Evolutionary conservation across 179 eudicot genomes (phyloP), one percentile per base, ranked within the genome.

Genomic region (Monotropa hypopitys): DNA sequence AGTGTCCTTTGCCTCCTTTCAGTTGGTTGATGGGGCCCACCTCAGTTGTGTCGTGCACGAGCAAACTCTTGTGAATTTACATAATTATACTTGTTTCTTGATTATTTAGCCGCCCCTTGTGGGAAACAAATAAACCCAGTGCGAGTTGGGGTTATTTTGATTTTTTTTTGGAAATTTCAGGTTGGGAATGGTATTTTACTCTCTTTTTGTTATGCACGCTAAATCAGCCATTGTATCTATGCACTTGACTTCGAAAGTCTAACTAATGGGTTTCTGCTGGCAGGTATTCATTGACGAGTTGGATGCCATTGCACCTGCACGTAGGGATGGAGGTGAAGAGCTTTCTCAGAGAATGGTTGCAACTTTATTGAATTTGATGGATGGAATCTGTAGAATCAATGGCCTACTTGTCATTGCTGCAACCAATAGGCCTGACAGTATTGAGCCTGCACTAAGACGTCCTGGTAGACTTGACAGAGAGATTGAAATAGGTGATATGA

Each of bases 231-330:
- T 5, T 38, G 40, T 38, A 49, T 10, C 13, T 15, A 54, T 4
- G 23, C 61, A 6, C 20, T 54, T 6, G n/a, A 7, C 68, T 78
- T 59, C 32, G 80, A n/a, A 74, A 32, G 51, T 51, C 4, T 35
- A 35, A 35, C 40, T 79, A 26, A 75, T 33, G 38, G 15, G 59
- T 49, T 72, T 77, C 23, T 46, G 46, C 21, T 65, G 59, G 76
- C 80, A 95, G 99, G 87, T 95, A 35, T 92, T 95, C 83, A 91
- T 95, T 72, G 99, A 95, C 81, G 99, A 92, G 80, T 87, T 95
- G 85, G 97, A 95, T 89, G 92, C 99, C 59, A 91, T 95, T 81
- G 98, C 97, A n/a, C 98, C 97, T 76, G 94, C 97, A 46, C 87
- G 97, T 74, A 92, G 89, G 77, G 97, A 94, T 46, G 97, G 97